Evolutionary conservation across 768 basidiomycete species (phyloP).

Genomic region (Boletus tylopilopsis): DNA sequence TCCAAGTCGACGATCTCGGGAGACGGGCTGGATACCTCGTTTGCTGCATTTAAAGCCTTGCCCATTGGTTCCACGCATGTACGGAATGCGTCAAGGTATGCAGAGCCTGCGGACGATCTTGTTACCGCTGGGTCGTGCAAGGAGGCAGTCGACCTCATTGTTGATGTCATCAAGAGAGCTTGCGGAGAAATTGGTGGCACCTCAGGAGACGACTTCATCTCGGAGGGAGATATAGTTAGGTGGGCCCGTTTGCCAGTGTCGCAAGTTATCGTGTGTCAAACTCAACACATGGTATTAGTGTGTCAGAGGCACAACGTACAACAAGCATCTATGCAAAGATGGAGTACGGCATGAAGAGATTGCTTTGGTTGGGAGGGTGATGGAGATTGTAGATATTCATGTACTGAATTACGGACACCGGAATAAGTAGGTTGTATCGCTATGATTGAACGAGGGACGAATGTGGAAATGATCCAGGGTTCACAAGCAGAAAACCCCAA

Average conservation of each 20-base stretch:
- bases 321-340: slow-evolving; percentile 88
- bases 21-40: slow-evolving; percentile 40
- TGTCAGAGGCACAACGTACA: slow-evolving; percentile 79
- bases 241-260: slow-evolving; percentile 31
- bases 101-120: slow-evolving; percentile 60
- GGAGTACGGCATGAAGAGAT: slow-evolving; percentile 89
- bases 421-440: slow-evolving; percentile 14
- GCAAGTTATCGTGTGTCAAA: background rate
- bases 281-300: slow-evolving; percentile 37
- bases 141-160: slow-evolving; percentile 74
- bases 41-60: slow-evolving; percentile 77
- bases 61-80: slow-evolving; percentile 60
- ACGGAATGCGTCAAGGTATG: slow-evolving; percentile 42
- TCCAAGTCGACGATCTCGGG: slow-evolving; percentile 33
- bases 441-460: slow-evolving; percentile 7
- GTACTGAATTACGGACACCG: slow-evolving; percentile 9
- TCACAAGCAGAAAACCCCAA: slow-evolving; percentile 1
- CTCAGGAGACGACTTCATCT: slow-evolving; percentile 45
- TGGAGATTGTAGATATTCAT: background rate
- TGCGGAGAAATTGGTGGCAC: slow-evolving; percentile 59
- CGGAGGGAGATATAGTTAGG: slow-evolving; percentile 77
- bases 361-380: slow-evolving; percentile 82
- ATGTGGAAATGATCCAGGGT: slow-evolving; percentile 5
- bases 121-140: slow-evolving; percentile 63
- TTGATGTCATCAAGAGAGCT: slow-evolving; percentile 62